phyloP scores from a whole-genome alignment of 352 stramenopile genomes.

The Globisporangium nodosum region DNA sequence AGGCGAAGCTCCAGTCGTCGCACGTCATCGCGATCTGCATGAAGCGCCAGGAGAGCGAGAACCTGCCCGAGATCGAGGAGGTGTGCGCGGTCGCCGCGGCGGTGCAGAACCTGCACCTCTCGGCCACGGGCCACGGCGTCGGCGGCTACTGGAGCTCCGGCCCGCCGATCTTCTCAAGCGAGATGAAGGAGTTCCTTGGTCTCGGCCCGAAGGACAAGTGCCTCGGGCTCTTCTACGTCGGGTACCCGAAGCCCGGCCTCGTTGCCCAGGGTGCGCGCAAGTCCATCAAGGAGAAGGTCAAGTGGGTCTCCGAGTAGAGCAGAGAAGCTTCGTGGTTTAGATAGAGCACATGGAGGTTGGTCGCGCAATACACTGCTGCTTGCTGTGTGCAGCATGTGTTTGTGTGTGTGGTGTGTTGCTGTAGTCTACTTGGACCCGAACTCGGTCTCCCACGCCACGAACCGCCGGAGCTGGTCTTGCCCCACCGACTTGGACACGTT shows the following conservation, averaged over 20 bases:
- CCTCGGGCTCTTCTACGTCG: slow-evolving; percentile 82
- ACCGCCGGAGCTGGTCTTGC: slow-evolving; percentile 37
- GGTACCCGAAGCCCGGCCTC: slow-evolving; percentile 46
- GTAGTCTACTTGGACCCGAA: slow-evolving; percentile 31
- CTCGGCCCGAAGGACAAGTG: slow-evolving; percentile 72
- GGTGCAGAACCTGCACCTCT: slow-evolving; percentile 84
- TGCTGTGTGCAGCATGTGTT: not conserved
- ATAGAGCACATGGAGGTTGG: not conserved
- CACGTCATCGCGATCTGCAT: slow-evolving; percentile 85
- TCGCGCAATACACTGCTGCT: not conserved
- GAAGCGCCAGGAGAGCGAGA: slow-evolving; percentile 80
- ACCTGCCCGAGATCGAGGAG: slow-evolving; percentile 79
- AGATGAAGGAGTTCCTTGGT: slow-evolving; percentile 81
- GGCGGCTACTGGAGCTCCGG: slow-evolving; percentile 87
- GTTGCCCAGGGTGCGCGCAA: slow-evolving; percentile 52
- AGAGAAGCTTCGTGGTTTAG: not conserved
- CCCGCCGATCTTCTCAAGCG: slow-evolving; percentile 44
- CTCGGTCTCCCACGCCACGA: slow-evolving; percentile 39
- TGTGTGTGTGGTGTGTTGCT: not conserved
- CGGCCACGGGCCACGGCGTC: slow-evolving; percentile 54
- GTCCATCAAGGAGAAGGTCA: slow-evolving; percentile 74
- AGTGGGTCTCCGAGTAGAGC: slow-evolving; percentile 30
- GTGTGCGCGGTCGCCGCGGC: slow-evolving; percentile 66
- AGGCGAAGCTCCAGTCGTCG: slow-evolving; percentile 60
- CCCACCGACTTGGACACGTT: slow-evolving; percentile 54